These are phyloP conservation scores for Neurospora sp. DNA, from an alignment of 495 filamentous ascomycete genomes.

Conservation along the genomic window DNA sequence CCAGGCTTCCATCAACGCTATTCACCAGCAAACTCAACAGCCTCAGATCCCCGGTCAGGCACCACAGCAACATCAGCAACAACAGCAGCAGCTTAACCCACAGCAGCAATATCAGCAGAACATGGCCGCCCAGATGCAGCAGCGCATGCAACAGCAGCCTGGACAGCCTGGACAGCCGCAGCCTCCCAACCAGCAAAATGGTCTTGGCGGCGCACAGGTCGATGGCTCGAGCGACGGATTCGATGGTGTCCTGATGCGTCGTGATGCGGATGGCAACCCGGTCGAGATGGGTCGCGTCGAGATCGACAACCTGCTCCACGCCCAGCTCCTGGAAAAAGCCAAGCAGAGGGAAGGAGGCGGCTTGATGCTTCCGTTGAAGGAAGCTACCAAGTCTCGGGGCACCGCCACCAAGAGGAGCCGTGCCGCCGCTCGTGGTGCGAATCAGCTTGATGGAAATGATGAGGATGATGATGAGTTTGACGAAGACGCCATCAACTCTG, in stretches of 20 bases:
- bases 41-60: constrained; percentile 6
- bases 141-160: constrained; percentile 20
- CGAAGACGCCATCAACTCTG: constrained; percentile 97
- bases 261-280: constrained; percentile 23
- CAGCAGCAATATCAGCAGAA: constrained; percentile 25
- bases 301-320: constrained; percentile 51
- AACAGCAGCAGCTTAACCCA: constrained; percentile 36
- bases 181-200: constrained; percentile 26
- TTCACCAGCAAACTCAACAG: constrained; percentile 25
- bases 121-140: constrained; percentile 11
- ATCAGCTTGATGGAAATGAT: constrained; percentile 62
- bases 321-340: constrained; percentile 57
- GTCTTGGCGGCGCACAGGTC: constrained; percentile 30
- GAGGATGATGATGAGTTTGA: constrained; percentile 53
- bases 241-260: constrained; percentile 43
- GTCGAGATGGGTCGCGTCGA: constrained; percentile 40
- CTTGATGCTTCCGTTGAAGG: constrained; percentile 59
- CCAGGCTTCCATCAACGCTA: constrained; percentile 54
- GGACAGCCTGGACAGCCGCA: constrained; percentile 25
- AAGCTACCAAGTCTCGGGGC: constrained; percentile 20
- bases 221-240: constrained; percentile 43
- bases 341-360: constrained; percentile 69
- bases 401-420: constrained; percentile 13
- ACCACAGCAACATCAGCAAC: constrained; percentile 27
- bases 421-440: constrained; percentile 1